Evolutionary conservation across 2,329 filamentous ascomycete genomes (phyloP).

Genomic region (Penicillium sp.): DNA sequence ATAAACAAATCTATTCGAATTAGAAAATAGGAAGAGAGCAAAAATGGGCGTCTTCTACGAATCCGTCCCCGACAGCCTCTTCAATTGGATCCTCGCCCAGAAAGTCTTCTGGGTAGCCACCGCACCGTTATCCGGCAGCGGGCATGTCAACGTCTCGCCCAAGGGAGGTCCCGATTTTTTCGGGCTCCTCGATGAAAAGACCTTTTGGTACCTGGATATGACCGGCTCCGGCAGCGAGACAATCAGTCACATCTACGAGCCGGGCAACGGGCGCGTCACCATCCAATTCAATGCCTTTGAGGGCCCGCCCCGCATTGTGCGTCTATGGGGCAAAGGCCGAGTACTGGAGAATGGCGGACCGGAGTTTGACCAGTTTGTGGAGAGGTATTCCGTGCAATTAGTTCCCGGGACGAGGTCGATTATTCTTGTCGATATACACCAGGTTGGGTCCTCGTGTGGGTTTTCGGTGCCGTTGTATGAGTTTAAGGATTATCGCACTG

Average conservation of each 20-base stretch:
- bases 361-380: constrained; percentile 10
- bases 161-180: constrained; percentile 12
- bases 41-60: constrained; percentile 14
- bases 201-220: constrained; percentile 14
- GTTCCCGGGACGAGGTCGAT: constrained; percentile 11
- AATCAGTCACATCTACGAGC: constrained; percentile 15
- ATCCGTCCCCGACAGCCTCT: constrained; percentile 7
- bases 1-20: no score
- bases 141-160: constrained; percentile 14
- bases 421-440: constrained; percentile 13
- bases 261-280: constrained; percentile 12
- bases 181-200: constrained; percentile 11
- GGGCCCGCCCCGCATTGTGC: constrained; percentile 12
- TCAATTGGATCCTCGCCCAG: constrained; percentile 10
- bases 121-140: constrained; percentile 10
- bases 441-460: constrained; percentile 14
- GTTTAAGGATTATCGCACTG: constrained; percentile 11
- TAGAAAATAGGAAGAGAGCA: not conserved
- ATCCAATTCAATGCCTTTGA: constrained; percentile 15
- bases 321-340: constrained; percentile 12
- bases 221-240: constrained; percentile 15
- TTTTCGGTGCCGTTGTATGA: constrained; percentile 13
- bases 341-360: constrained; percentile 7
- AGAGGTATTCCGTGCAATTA: constrained; percentile 2
- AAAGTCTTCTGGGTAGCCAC: constrained; percentile 15